Conservation (phyloP, 2,329 filamentous ascomycete genomes). For the Phymatotrichopsis omnivora region DNA sequence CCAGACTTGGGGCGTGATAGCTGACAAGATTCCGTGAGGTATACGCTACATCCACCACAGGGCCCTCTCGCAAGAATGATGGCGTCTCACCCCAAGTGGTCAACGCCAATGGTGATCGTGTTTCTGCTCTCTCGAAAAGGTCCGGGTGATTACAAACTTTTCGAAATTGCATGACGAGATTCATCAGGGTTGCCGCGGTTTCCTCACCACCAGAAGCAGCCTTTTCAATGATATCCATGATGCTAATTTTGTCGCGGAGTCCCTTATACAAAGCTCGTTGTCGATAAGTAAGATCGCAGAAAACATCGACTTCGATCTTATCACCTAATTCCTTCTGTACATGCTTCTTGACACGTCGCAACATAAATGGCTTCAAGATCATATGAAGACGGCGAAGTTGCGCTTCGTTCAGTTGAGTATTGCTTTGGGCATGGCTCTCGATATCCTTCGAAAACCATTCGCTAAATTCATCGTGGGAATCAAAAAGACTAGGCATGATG, state of each 20-base stretch:
- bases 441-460: conserved; percentile 95
- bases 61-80: conserved; percentile 85
- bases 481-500: conserved; percentile 99
- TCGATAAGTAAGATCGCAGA: conserved; percentile 92
- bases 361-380: conserved; percentile 99
- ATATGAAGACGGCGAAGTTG: conserved; percentile 94
- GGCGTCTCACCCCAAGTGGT: conserved; percentile 90
- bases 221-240: conserved; percentile 98
- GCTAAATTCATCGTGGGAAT: conserved; percentile 84
- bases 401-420: conserved; percentile 98
- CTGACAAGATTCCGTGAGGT: conserved; percentile 80
- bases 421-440: conserved; percentile 95
- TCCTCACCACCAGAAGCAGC: conserved; percentile 87
- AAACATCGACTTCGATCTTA: conserved; percentile 95
- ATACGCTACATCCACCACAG: conserved; percentile 68
- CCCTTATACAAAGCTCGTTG: conserved; percentile 90
- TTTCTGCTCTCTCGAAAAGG: conserved; percentile 89
- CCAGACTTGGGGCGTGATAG: conserved; percentile 66
- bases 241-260: conserved; percentile 91
- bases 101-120: conserved; percentile 71
- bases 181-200: conserved; percentile 94
- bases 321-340: conserved; percentile 98
- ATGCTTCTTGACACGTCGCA: conserved; percentile 98
- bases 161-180: conserved; percentile 98
- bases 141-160: conserved; percentile 99